Evolutionary conservation across 129 eudicot genomes (phyloP).

Genomic region (carrot (Daucus carota)): DNA sequence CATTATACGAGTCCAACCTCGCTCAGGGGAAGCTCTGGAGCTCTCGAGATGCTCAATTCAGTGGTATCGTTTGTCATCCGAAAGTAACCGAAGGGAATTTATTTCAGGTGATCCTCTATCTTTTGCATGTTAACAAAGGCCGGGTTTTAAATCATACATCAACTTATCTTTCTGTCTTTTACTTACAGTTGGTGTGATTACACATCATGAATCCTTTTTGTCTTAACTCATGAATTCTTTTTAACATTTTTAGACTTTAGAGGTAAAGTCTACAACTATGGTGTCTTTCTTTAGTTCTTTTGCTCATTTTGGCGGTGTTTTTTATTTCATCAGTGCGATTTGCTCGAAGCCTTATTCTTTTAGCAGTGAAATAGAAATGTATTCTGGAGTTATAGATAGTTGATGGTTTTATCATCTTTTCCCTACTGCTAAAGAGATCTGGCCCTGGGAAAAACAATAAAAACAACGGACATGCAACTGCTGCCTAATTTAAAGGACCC

Average conservation of each 20-base stretch:
- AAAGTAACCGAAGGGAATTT: constrained; percentile 86
- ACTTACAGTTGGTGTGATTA: background rate
- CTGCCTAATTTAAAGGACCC: background rate
- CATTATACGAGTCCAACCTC: constrained; percentile 55
- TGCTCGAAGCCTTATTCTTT: background rate
- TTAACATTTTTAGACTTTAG: background rate
- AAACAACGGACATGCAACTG: background rate
- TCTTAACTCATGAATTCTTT: background rate
- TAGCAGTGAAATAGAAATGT: background rate
- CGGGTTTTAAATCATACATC: background rate
- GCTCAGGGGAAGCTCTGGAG: constrained; percentile 67
- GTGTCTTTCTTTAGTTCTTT: background rate
- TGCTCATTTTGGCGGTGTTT: background rate
- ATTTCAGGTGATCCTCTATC: constrained; percentile 52
- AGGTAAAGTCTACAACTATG: background rate
- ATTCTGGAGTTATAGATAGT: background rate
- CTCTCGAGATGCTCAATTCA: constrained; percentile 81
- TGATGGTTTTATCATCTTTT: background rate
- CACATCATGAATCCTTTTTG: background rate
- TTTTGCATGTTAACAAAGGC: constrained; percentile 1
- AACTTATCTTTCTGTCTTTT: background rate
- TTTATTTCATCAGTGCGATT: background rate
- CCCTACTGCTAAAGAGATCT: background rate
- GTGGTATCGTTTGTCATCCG: constrained; percentile 87
- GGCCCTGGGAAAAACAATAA: background rate